These are phyloP conservation scores for Ophiocordyceps camponoti-saundersi DNA, from an alignment of 2,329 filamentous ascomycete genomes.

Conservation along the genomic window DNA sequence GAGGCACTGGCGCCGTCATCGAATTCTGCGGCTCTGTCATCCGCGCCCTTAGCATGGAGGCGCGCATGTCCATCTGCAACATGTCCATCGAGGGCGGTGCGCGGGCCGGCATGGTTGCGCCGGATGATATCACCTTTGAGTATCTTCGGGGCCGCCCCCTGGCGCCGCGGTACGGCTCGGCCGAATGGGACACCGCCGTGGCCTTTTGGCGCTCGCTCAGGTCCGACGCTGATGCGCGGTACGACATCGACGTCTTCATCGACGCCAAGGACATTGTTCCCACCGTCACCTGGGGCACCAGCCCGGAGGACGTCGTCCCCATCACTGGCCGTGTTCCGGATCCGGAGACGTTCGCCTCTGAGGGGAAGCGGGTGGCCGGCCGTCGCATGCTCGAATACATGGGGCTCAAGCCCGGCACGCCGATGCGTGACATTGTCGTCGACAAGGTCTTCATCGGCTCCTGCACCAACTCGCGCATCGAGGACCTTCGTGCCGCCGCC, in stretches of 20 bases:
- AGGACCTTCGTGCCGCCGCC: slow-evolving; percentile 81
- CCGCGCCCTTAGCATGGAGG: slow-evolving; percentile 79
- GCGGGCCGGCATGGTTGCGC: slow-evolving; percentile 90
- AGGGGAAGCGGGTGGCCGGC: slow-evolving; percentile 65
- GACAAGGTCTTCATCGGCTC: slow-evolving; percentile 98
- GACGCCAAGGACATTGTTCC: slow-evolving; percentile 86
- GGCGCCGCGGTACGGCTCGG: slow-evolving; percentile 66
- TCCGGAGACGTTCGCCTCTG: slow-evolving; percentile 69
- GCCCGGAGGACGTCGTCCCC: slow-evolving; percentile 87
- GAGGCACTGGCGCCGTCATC: slow-evolving; percentile 86
- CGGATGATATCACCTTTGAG: slow-evolving; percentile 84
- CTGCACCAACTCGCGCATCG: slow-evolving; percentile 93
- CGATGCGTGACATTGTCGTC: slow-evolving; percentile 77
- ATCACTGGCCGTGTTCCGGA: slow-evolving; percentile 85
- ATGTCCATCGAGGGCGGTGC: slow-evolving; percentile 97
- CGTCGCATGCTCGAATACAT: slow-evolving; percentile 85
- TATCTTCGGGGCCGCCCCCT: slow-evolving; percentile 86
- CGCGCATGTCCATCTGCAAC: slow-evolving; percentile 98
- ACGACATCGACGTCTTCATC: slow-evolving; percentile 77
- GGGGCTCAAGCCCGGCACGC: slow-evolving; percentile 73
- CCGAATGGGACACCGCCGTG: slow-evolving; percentile 78
- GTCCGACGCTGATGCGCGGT: slow-evolving; percentile 78
- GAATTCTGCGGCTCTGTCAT: slow-evolving; percentile 97
- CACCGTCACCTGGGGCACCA: slow-evolving; percentile 93
- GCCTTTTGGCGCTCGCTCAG: slow-evolving; percentile 77